Conservation (phyloP, 805 yeast species). For the Saccharomycopsis synnaedendra region DNA sequence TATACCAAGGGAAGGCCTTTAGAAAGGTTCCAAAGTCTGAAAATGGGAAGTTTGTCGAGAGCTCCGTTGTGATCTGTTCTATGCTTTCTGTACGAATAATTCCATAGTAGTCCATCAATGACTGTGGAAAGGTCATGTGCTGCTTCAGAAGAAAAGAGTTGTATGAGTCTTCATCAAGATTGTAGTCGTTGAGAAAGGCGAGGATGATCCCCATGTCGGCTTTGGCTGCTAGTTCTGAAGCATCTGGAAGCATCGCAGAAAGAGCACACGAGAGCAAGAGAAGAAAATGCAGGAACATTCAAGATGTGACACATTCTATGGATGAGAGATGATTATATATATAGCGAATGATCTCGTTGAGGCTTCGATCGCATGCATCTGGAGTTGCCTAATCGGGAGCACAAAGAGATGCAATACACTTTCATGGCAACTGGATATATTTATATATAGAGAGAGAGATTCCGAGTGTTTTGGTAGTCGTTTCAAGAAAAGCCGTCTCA, state of each 20-base stretch:
- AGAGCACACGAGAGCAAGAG: background rate
- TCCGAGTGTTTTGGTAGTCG: too few species aligned
- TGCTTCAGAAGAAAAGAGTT: constrained; percentile 21
- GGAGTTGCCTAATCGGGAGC: too few species aligned
- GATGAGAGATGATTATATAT: background rate
- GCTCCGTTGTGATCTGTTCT: constrained; percentile 18
- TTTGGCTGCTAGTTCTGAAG: constrained; percentile 20
- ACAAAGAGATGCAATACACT: too few species aligned
- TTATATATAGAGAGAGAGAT: too few species aligned
- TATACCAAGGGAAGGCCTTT: constrained; percentile 26
- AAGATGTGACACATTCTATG: background rate
- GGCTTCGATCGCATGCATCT: background rate
- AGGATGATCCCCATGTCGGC: constrained; percentile 21
- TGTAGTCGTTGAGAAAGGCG: constrained; percentile 21
- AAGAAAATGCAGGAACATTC: too few species aligned
- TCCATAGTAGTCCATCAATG: constrained; percentile 23
- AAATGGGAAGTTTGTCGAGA: constrained; percentile 23
- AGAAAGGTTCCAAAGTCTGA: constrained; percentile 23
- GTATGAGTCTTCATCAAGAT: constrained; percentile 18
- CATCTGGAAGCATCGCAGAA: constrained; percentile 15
- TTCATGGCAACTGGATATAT: too few species aligned
- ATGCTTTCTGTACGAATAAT: constrained; percentile 17
- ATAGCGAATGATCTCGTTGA: background rate
- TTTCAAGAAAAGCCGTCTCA: too few species aligned
- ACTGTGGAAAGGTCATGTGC: constrained; percentile 21